Conservation (phyloP, 352 stramenopile species). For the Globisporangium abappressorium region DNA sequence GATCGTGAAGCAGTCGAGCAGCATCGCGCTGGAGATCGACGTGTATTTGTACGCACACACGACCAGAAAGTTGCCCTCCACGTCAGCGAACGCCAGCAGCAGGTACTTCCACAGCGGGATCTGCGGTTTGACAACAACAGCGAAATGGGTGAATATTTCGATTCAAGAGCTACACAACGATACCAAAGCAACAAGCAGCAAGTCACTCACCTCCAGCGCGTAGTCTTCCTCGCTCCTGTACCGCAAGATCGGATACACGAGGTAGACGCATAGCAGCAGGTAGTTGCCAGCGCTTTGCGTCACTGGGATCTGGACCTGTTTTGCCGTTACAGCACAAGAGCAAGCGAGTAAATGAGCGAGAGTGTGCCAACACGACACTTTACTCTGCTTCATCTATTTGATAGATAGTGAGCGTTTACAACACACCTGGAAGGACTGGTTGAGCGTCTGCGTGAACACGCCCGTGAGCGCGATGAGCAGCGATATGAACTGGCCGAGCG, state of each 20-base stretch:
- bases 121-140: slow-evolving; percentile 16
- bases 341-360: neutral
- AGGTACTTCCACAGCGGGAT: slow-evolving; percentile 88
- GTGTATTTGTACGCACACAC: slow-evolving; percentile 97
- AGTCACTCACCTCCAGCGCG: slow-evolving; percentile 33
- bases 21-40: slow-evolving; percentile 93
- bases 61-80: slow-evolving; percentile 94
- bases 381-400: neutral
- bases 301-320: slow-evolving; percentile 72
- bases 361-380: neutral
- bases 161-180: neutral
- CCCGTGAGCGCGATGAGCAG: slow-evolving; percentile 85
- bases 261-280: slow-evolving; percentile 57
- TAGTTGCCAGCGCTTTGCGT: slow-evolving; percentile 76
- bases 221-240: slow-evolving; percentile 46
- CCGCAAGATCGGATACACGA: slow-evolving; percentile 41
- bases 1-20: slow-evolving; percentile 96
- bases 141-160: neutral
- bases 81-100: slow-evolving; percentile 91
- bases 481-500: slow-evolving; percentile 87
- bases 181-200: neutral
- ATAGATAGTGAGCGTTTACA: neutral
- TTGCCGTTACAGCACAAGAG: neutral
- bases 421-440: slow-evolving; percentile 64
- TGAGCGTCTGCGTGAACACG: slow-evolving; percentile 85